These are phyloP conservation scores for Colletotrichum musae DNA, from an alignment of 2,329 filamentous ascomycete genomes.

Conservation along the genomic window DNA sequence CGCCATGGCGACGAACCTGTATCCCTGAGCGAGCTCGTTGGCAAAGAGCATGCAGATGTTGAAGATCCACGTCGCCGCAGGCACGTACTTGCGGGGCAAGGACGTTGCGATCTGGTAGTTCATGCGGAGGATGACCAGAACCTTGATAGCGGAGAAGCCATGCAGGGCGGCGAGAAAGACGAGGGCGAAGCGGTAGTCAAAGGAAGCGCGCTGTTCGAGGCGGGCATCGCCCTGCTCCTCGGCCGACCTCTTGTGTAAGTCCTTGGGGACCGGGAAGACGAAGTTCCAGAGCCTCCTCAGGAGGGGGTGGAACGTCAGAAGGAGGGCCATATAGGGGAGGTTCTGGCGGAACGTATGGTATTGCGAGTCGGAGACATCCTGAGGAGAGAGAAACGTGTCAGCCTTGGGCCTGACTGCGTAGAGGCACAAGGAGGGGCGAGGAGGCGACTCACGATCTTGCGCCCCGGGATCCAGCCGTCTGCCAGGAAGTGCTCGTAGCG, in stretches of 20 bases:
- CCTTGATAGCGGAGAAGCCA: slow-evolving; percentile 87
- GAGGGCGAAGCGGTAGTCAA: slow-evolving; percentile 86
- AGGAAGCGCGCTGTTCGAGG: slow-evolving; percentile 79
- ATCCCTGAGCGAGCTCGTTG: slow-evolving; percentile 88
- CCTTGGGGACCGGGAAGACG: slow-evolving; percentile 56
- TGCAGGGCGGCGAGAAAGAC: slow-evolving; percentile 86
- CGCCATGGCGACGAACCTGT: slow-evolving; percentile 77
- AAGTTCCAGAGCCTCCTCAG: slow-evolving; percentile 80
- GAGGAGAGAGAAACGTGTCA: not conserved
- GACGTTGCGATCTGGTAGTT: slow-evolving; percentile 86
- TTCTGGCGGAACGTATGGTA: slow-evolving; percentile 90
- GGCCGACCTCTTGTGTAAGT: slow-evolving; percentile 48
- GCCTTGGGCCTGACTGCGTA: slow-evolving; percentile 25
- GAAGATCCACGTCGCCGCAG: slow-evolving; percentile 87
- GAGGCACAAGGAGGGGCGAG: slow-evolving; percentile 25
- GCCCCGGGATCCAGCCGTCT: slow-evolving; percentile 91
- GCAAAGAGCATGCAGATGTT: slow-evolving; percentile 89
- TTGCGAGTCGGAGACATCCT: slow-evolving; percentile 93
- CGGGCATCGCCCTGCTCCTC: slow-evolving; percentile 67
- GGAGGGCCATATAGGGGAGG: slow-evolving; percentile 81
- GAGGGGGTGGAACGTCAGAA: slow-evolving; percentile 85
- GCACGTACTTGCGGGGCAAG: slow-evolving; percentile 79
- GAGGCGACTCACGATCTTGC: slow-evolving; percentile 79
- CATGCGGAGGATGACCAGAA: slow-evolving; percentile 82
- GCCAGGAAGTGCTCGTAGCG: slow-evolving; percentile 81